A percentile compares a stretch with the other conserved stretches of the same genome.
Conservation (phyloP, 805 yeast genomes). For the Lachancea lanzarotensis region DNA sequence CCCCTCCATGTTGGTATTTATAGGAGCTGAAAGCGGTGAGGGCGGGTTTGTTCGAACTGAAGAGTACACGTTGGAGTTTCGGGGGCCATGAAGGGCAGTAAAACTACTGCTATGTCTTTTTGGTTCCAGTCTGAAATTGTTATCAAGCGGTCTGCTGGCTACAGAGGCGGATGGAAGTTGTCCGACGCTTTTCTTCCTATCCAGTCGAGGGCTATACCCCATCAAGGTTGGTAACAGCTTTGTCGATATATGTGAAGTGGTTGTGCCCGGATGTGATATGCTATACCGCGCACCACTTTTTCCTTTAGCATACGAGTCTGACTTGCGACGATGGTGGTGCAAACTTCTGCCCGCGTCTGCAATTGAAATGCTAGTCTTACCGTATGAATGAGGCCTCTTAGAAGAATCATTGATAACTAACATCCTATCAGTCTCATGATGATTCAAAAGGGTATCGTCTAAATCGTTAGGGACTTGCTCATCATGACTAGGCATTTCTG, state of each 20-base stretch:
- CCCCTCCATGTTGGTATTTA: not conserved
- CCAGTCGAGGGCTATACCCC: constrained; percentile 13
- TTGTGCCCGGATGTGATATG: constrained; percentile 4
- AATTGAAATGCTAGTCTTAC: constrained; percentile 6
- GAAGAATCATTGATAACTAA: constrained; percentile 9
- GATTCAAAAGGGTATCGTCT: constrained; percentile 27
- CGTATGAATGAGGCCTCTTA: constrained; percentile 7
- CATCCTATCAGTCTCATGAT: constrained; percentile 17
- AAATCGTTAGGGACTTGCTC: constrained; percentile 13
- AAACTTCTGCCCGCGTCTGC: constrained; percentile 5
- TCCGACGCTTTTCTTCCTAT: constrained; percentile 19
- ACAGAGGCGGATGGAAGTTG: constrained; percentile 9
- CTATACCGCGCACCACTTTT: constrained; percentile 2
- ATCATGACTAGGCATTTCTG: constrained; percentile 10
- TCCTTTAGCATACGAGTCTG: constrained; percentile 11
- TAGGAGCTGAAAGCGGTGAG: constrained; percentile 9
- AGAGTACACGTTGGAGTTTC: not conserved
- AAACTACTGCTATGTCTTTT: constrained; percentile 7
- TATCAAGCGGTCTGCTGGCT: not conserved
- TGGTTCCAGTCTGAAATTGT: not conserved
- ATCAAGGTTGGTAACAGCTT: constrained; percentile 8
- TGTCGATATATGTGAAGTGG: constrained; percentile 9
- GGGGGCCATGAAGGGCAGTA: constrained; percentile 4
- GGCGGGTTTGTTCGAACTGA: constrained; percentile 6
- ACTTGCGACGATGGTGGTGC: constrained; percentile 11